Evolutionary conservation across 228 moss, liverwort and hornwort genomes (phyloP).

Genomic region (Sphagnum magellanicum): DNA sequence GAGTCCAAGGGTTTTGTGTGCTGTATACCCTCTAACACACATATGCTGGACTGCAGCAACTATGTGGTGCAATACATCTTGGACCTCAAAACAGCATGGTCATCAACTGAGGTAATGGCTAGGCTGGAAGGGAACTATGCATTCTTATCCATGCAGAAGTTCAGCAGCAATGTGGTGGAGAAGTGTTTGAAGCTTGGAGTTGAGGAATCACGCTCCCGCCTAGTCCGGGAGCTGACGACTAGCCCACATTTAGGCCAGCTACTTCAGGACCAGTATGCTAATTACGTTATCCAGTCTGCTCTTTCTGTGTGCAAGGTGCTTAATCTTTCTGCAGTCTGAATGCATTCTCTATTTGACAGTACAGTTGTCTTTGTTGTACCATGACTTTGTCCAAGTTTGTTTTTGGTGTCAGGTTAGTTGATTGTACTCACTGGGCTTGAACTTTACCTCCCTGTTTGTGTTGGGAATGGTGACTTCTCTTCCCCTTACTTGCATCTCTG

Average conservation of each 20-base stretch:
- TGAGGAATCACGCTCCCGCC: conserved; percentile 73
- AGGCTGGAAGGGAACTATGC: conserved; percentile 76
- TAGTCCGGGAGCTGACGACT: conserved; percentile 82
- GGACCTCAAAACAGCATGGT: conserved; percentile 73
- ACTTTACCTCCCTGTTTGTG: no score
- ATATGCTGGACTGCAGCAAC: conserved; percentile 48
- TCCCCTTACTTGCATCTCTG: no score
- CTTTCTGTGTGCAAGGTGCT: conserved; percentile 85
- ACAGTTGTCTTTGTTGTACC: no score
- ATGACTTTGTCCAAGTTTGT: no score
- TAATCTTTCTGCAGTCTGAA: neutral
- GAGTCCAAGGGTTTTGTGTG: no score
- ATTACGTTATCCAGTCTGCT: conserved; percentile 96
- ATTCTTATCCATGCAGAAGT: conserved; percentile 90
- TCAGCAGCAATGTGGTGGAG: conserved; percentile 97
- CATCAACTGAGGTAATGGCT: conserved; percentile 79
- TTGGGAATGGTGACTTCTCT: no score
- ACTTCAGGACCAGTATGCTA: conserved; percentile 94
- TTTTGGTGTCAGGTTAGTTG: no score
- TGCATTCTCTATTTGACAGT: no score
- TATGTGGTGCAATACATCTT: conserved; percentile 96
- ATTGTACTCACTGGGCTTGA: no score
- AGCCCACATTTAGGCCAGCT: conserved; percentile 88
- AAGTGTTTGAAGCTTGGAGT: conserved; percentile 86
- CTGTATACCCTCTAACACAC: no score